Evolutionary conservation across 2,329 filamentous ascomycete species (phyloP).

Genomic region (Samsoniella hepiali): DNA sequence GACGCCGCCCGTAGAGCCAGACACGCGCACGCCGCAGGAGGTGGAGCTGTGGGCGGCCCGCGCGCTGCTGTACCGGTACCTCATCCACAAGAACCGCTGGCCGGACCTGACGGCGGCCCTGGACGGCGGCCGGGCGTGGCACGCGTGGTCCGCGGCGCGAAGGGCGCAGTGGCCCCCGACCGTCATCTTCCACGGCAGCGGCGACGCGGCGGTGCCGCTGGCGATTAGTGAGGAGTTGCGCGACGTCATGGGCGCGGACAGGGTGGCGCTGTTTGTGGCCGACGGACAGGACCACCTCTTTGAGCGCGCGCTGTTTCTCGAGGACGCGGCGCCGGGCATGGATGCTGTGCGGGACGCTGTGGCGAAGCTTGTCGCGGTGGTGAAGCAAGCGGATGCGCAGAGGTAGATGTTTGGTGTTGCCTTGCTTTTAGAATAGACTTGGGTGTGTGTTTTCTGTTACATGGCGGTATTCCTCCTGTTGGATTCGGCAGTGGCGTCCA

Average conservation of each 20-base stretch:
- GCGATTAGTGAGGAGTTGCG: constrained; percentile 29
- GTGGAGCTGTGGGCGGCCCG: constrained; percentile 15
- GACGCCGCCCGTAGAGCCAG: constrained; percentile 2
- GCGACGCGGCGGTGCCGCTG: constrained; percentile 29
- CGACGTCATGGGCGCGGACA: constrained; percentile 26
- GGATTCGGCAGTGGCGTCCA: no score
- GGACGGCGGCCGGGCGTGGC: constrained; percentile 34
- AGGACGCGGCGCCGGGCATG: constrained; percentile 30
- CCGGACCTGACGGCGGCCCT: constrained; percentile 27
- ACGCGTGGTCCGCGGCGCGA: constrained; percentile 19
- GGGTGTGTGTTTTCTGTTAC: no score
- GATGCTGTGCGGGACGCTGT: constrained; percentile 27
- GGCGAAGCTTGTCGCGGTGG: constrained; percentile 25
- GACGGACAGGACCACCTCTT: constrained; percentile 30
- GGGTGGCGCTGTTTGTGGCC: constrained; percentile 28
- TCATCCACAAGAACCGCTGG: constrained; percentile 32
- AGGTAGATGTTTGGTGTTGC: no score
- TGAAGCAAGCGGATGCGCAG: constrained; percentile 1
- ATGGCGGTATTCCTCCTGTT: no score
- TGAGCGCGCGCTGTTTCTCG: constrained; percentile 30
- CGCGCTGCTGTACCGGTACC: constrained; percentile 34
- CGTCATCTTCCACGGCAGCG: constrained; percentile 33
- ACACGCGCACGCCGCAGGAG: not conserved
- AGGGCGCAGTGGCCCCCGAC: constrained; percentile 32
- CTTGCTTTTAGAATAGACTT: not conserved